Percentiles rank a stretch among this genome's conserved stretches.
These are phyloP conservation scores for Arabis hirsuta DNA, from an alignment of 345 rosid genomes.

Conservation along the genomic window DNA sequence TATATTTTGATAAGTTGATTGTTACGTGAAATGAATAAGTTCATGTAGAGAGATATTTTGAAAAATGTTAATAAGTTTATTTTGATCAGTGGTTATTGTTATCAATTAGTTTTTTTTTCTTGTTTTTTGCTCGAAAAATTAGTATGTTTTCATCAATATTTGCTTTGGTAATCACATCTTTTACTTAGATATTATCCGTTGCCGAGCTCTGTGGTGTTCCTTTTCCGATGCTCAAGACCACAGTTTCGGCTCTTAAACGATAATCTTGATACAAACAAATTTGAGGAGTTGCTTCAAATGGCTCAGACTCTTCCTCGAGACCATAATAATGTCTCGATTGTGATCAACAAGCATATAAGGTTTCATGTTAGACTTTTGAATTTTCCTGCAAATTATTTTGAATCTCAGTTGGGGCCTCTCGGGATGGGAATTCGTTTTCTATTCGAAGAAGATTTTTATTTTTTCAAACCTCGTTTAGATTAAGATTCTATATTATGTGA, in stretches of 20 bases:
- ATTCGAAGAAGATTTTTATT: no score
- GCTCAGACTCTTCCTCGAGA: background rate
- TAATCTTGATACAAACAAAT: background rate
- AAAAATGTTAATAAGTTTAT: no score
- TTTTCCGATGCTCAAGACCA: conserved; percentile 9
- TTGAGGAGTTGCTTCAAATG: conserved; percentile 2
- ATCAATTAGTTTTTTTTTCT: background rate
- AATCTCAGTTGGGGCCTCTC: background rate
- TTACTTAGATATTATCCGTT: conserved; percentile 10
- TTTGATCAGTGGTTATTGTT: background rate
- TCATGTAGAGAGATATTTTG: no score
- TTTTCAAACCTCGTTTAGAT: no score
- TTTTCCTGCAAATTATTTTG: background rate
- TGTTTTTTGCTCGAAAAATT: no score
- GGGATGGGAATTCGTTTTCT: no score
- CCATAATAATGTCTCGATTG: background rate
- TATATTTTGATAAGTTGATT: no score
- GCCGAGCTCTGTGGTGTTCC: conserved; percentile 5
- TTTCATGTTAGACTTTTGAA: background rate
- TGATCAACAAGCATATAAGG: background rate
- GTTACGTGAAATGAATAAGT: no score
- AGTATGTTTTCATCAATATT: no score
- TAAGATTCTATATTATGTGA: no score
- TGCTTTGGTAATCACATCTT: no score
- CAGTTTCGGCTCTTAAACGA: conserved; percentile 7